Conservation (phyloP, 495 filamentous ascomycete species). For the Glonium stellatum region DNA sequence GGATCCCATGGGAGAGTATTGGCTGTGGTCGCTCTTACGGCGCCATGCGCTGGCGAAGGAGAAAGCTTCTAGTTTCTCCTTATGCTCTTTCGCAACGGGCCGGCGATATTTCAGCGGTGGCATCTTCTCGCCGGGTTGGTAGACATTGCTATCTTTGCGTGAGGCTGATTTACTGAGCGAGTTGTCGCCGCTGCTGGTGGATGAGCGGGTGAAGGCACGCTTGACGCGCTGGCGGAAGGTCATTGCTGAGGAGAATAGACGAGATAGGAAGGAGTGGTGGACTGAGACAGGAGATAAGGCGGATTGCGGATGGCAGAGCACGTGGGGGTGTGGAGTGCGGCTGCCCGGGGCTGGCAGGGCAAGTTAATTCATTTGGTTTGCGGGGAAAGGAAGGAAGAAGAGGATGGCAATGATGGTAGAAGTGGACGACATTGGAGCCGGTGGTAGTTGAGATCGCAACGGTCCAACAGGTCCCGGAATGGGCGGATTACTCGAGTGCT, state of each 20-base stretch:
- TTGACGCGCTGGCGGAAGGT: conserved; percentile 36
- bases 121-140: conserved; percentile 40
- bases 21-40: conserved; percentile 31
- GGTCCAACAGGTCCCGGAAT: background rate
- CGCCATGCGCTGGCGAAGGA: conserved; percentile 35
- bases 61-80: conserved; percentile 37
- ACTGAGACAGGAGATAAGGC: background rate
- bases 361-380: no score
- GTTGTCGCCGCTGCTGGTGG: background rate
- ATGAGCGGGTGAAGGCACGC: conserved; percentile 29
- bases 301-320: background rate
- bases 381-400: no score
- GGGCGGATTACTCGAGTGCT: background rate
- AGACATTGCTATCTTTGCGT: conserved; percentile 23
- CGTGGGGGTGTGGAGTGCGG: background rate
- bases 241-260: conserved; percentile 26
- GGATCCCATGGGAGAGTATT: conserved; percentile 37
- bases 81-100: conserved; percentile 36
- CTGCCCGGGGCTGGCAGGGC: no score
- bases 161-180: conserved; percentile 11
- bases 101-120: conserved; percentile 39
- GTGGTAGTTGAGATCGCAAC: no score
- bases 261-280: background rate
- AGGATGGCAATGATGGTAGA: no score
- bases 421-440: no score